Conservation (phyloP, 192 early-diverging fungal genomes). For the Geranomyces variabilis region DNA sequence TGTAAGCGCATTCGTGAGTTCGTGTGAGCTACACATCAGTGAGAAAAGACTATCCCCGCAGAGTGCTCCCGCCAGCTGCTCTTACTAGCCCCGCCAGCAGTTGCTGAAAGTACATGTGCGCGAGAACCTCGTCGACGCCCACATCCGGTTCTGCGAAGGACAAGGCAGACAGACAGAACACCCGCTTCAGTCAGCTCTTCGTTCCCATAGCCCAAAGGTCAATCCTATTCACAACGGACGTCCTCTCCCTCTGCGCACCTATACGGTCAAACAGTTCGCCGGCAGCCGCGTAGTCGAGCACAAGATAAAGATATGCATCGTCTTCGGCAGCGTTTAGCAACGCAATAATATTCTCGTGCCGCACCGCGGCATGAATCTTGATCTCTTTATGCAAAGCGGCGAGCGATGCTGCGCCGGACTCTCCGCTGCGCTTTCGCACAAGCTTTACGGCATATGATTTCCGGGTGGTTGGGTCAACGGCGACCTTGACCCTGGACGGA, state of each 20-base stretch:
- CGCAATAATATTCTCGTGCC: conserved; percentile 63
- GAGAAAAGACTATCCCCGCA: neutral
- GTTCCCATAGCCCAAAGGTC: neutral
- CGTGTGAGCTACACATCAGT: neutral
- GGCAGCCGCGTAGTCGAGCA: conserved; percentile 69
- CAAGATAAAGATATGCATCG: conserved; percentile 54
- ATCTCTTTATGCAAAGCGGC: conserved; percentile 57
- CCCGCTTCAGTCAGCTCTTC: neutral
- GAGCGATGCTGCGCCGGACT: conserved; percentile 27
- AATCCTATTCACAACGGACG: neutral
- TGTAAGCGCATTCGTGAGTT: too few relatives aligned
- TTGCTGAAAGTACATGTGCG: conserved; percentile 74
- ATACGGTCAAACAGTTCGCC: conserved; percentile 78
- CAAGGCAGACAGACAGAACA: neutral
- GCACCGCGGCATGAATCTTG: conserved; percentile 51
- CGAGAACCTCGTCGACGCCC: conserved; percentile 70
- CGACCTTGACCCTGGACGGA: conserved; percentile 65
- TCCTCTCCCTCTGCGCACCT: conserved; percentile 43
- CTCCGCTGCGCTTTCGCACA: conserved; percentile 48
- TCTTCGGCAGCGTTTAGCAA: conserved; percentile 56
- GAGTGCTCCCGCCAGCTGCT: neutral
- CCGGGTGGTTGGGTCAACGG: conserved; percentile 45
- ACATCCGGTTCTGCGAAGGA: conserved; percentile 67
- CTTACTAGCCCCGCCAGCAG: conserved; percentile 67
- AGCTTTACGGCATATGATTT: conserved; percentile 62